Conservation (phyloP, 176 grass and related monocot species). For the sorghum (Sorghum bicolor) region DNA sequence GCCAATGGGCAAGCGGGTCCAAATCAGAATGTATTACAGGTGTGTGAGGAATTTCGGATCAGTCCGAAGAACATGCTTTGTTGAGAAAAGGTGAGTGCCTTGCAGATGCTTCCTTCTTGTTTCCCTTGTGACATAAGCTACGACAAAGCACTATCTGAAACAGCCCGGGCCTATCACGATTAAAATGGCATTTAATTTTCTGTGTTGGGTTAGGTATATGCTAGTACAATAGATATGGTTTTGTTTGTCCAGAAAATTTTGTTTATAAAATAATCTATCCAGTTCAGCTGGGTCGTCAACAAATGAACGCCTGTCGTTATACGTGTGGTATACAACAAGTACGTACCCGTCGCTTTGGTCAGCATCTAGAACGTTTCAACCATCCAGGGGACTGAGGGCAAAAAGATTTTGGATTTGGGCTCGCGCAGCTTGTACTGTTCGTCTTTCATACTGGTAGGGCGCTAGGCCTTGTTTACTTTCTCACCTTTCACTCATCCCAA, state of each 20-base stretch:
- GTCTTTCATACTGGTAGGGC: not conserved
- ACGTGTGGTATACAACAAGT: not conserved
- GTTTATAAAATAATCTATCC: slow-evolving; percentile 19
- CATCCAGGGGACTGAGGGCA: not conserved
- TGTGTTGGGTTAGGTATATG: slow-evolving; percentile 24
- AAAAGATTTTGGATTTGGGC: not conserved
- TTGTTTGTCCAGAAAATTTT: slow-evolving; percentile 9
- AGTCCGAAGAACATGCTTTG: slow-evolving; percentile 29
- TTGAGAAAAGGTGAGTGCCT: not conserved
- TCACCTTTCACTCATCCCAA: too few relatives aligned
- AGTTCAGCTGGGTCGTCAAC: slow-evolving; percentile 29
- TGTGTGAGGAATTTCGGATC: slow-evolving; percentile 36
- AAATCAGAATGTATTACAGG: slow-evolving; percentile 25
- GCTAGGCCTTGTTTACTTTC: too few relatives aligned
- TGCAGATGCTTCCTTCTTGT: slow-evolving; percentile 21
- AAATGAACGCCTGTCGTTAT: not conserved
- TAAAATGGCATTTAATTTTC: not conserved
- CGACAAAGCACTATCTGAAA: slow-evolving; percentile 21
- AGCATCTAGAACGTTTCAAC: not conserved
- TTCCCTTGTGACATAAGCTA: slow-evolving; percentile 12
- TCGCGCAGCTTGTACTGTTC: not conserved
- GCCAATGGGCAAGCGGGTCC: not conserved
- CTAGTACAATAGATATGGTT: not conserved
- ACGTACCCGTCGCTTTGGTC: not conserved
- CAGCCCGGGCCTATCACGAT: not conserved